Evolutionary conservation across 306 rosid genomes (phyloP).

Genomic region (Medicago truncatula): MtrunA17r5.0-ANR NC_053044.1:39226501-39227000

Average conservation of each 20-base stretch:
- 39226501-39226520: slow-evolving; percentile 43
- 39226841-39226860: slow-evolving; percentile 76
- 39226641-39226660: too few relatives aligned
- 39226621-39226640: too few relatives aligned
- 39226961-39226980: slow-evolving; percentile 72
- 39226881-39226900: slow-evolving; percentile 57
- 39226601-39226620: too few relatives aligned
- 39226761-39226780: slow-evolving; percentile 56
- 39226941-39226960: slow-evolving; percentile 58
- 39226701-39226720: too few relatives aligned
- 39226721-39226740: too few relatives aligned
- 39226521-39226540: slow-evolving; percentile 45
- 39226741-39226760: slow-evolving; percentile 53
- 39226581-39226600: background rate
- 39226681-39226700: too few relatives aligned
- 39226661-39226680: too few relatives aligned
- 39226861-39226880: slow-evolving; percentile 74
- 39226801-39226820: slow-evolving; percentile 72
- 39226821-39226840: slow-evolving; percentile 39
- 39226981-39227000: slow-evolving; percentile 46
- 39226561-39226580: background rate
- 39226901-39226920: slow-evolving; percentile 71
- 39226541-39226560: background rate
- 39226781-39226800: slow-evolving; percentile 61
- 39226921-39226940: slow-evolving; percentile 50